A percentile compares a stretch with the other conserved stretches of the same genome.
These are phyloP conservation scores for Pelargonium cotyledonis DNA, from an alignment of 441 rosid species.

Conservation along the genomic window DNA sequence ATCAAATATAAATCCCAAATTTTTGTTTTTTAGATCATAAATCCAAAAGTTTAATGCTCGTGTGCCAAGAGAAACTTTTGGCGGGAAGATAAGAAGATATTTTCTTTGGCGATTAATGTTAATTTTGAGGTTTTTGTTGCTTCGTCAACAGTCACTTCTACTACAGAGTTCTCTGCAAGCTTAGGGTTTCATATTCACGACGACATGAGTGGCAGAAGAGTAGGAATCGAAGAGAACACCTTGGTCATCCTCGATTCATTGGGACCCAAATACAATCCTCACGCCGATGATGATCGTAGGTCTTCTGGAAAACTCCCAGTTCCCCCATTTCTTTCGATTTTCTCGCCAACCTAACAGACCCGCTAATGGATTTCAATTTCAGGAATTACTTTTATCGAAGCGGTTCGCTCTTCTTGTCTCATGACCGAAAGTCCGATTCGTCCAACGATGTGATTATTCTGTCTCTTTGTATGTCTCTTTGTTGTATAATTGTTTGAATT, in stretches of 20 bases:
- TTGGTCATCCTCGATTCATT: conserved; percentile 59
- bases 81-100: too few species aligned
- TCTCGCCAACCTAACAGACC: neutral
- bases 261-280: conserved; percentile 39
- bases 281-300: conserved; percentile 59
- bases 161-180: too few species aligned
- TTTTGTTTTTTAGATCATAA: too few species aligned
- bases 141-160: neutral
- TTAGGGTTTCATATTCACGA: neutral
- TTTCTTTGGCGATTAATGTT: too few species aligned
- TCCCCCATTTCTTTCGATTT: neutral
- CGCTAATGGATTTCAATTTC: conserved; percentile 8
- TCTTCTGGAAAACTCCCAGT: conserved; percentile 3
- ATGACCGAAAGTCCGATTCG: conserved; percentile 37
- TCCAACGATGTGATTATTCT: conserved; percentile 42
- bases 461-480: neutral
- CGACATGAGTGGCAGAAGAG: conserved; percentile 22
- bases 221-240: conserved; percentile 60
- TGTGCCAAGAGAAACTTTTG: too few species aligned
- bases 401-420: conserved; percentile 59
- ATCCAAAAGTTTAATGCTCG: too few species aligned
- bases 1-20: too few species aligned
- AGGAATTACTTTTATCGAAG: conserved; percentile 72
- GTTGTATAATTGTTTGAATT: neutral
- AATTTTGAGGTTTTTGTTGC: too few species aligned